Evolutionary conservation across 1,284 basidiomycete genomes (phyloP).

Genomic region (Irpex sp.): DNA sequence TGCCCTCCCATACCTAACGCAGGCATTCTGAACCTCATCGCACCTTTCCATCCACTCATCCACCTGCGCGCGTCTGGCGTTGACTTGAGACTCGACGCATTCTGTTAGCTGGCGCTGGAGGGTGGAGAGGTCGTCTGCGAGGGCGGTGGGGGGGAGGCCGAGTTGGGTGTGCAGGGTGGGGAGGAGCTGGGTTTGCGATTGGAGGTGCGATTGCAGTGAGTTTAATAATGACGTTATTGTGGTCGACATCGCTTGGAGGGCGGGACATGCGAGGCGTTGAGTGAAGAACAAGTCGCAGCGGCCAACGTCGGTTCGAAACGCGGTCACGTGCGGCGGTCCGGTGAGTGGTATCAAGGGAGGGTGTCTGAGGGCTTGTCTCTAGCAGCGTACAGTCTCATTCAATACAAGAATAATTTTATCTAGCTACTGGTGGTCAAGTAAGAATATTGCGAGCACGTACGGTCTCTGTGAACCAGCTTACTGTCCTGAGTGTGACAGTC

Average conservation of each 20-base stretch:
- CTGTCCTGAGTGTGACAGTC: too few species aligned
- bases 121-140: conserved; percentile 67
- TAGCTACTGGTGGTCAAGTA: too few species aligned
- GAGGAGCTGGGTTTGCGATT: conserved; percentile 70
- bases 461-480: too few species aligned
- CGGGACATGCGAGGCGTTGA: background rate
- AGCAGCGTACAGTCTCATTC: too few species aligned
- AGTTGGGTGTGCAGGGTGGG: conserved; percentile 69
- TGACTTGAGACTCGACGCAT: conserved; percentile 68
- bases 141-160: conserved; percentile 67
- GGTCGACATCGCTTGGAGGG: conserved; percentile 14
- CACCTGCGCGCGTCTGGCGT: conserved; percentile 63
- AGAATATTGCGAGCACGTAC: too few species aligned
- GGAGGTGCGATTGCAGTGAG: conserved; percentile 73
- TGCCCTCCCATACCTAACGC: conserved; percentile 57
- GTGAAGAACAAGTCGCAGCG: background rate
- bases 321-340: background rate
- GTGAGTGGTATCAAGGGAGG: too few species aligned
- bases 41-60: conserved; percentile 68
- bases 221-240: conserved; percentile 60
- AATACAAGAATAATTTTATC: too few species aligned
- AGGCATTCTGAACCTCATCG: conserved; percentile 56
- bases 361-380: too few species aligned
- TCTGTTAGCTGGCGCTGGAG: conserved; percentile 66
- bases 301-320: background rate